Percentiles rank a stretch among this genome's conserved stretches.
These are phyloP conservation scores for Colletotrichum musae DNA, from an alignment of 2,329 filamentous ascomycete species.

Conservation along the genomic window DNA sequence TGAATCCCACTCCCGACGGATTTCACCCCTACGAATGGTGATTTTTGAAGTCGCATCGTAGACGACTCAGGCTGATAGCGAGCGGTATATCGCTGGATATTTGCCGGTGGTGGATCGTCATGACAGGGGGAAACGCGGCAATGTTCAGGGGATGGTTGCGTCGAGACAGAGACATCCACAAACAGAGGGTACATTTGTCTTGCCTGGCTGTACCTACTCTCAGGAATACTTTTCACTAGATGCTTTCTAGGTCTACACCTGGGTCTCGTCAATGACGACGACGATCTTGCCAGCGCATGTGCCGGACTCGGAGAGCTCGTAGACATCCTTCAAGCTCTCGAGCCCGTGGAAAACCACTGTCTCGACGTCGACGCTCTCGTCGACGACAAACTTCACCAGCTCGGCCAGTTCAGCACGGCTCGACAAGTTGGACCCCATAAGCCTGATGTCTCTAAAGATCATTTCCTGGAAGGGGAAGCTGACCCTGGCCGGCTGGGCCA, in stretches of 20 bases:
- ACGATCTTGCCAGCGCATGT: constrained; percentile 68
- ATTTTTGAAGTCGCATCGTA: too few relatives aligned
- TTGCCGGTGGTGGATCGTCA: too few relatives aligned
- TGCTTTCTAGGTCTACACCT: constrained; percentile 44
- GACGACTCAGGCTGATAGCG: too few relatives aligned
- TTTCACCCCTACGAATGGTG: too few relatives aligned
- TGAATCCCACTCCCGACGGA: too few relatives aligned
- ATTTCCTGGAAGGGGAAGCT: constrained; percentile 60
- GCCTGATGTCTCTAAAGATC: constrained; percentile 66
- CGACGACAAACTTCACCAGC: constrained; percentile 62
- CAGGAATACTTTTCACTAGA: neutral
- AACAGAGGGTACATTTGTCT: too few relatives aligned
- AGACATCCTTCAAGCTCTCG: constrained; percentile 65
- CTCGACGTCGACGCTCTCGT: constrained; percentile 62
- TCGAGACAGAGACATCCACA: too few relatives aligned
- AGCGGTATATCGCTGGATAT: too few relatives aligned
- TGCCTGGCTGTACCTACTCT: neutral
- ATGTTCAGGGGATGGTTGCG: too few relatives aligned
- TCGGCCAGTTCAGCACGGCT: constrained; percentile 58
- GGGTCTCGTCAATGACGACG: constrained; percentile 64
- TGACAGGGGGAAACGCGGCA: too few relatives aligned
- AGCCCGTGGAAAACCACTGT: constrained; percentile 68
- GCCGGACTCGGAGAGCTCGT: constrained; percentile 64
- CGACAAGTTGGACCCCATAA: constrained; percentile 62
- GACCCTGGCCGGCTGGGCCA: constrained; percentile 64